Base-by-base conservation (phyloP, 805 yeast genomes). In the Schwanniomyces sp. region DNA sequence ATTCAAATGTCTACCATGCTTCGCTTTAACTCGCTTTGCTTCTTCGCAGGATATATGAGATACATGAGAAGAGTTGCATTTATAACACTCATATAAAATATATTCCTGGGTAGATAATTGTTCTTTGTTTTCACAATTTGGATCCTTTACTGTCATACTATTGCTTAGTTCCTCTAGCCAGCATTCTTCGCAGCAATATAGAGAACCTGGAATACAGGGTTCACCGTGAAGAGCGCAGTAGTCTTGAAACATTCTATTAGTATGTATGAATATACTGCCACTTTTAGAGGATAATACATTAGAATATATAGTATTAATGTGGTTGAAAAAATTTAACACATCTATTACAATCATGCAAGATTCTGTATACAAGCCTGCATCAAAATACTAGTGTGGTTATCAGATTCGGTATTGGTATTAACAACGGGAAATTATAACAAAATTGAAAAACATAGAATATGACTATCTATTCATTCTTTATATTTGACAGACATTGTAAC, bases 401-500 rank as follows among this genome's bases (percentile, higher is more conserved):
- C 26, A 21, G 26, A 24, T 25, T 24, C 28, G 49, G 46, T 52
- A 38, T 47, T 32, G 17, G 21, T 14, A 16, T 32, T 32, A 32
- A 32, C 8, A 14, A 8, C 11, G 11, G 36, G 36, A 38, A 24
- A 26, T 25, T 7, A 12, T 38, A 38, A 26, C 17, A 24, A 16
- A 7, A 3, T 14, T 8, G 17, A 16, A 14, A 7, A 16, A 40
- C 12, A 7, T 12, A 27, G 24, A 14, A 17, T 18, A 12, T 82
- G 88, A 80, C 87, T 34, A 82, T 91, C 40, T 85, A 85, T 69
- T 88, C 96, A 9, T 86, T 91, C 61, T 88, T 91, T 88, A 81
- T 92, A 46, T 92, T 86, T 62, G 97, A 92, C 64, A 79, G 94
- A 62, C 97, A 92, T 68, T 88, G 97, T 67, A 71, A 86, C 52